Evolutionary conservation across 495 filamentous ascomycete genomes (phyloP), one percentile per base, ranked within the genome.

Genomic region (Beverwykella pulmonaria): DNA sequence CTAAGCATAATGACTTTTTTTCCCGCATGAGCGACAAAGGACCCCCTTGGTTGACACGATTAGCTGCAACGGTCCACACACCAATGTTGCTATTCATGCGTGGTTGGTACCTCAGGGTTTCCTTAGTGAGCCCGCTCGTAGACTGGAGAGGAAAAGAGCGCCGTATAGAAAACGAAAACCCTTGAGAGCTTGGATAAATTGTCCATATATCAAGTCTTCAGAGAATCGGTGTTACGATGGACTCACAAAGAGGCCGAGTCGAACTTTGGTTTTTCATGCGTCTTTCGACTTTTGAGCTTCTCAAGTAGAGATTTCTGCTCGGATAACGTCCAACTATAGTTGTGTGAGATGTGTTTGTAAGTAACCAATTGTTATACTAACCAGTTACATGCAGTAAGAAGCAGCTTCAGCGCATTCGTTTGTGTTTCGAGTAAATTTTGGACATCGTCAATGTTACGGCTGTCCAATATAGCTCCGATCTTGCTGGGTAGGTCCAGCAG

Each of bases 361-460:
- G 54, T 8, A 25, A 29, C 12, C 22, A 60, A 46, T n/a, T 26
- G 17, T 17, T 1, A 19, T 10, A 39, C 57, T 53, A 50, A 71
- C 63, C 54, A 68, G 41, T 69, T 71, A 26, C 70, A 75, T 1
- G 62, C 70, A 0, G 70, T 71, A 14, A 75, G 67, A 1, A 74
- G 65, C n/a, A 75, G 55, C 3, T 52, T 68, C 27, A 75, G 39
- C 8, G 70, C 64, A 44, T 20, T 63, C 1, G 65, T 73, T 39
- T 73, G 67, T 19, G 53, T 47, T 25, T 69, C 65, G 29, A 73
- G 54, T 61, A 71, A 61, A 29, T 69, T 69, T 23, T 75, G 70
- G 6, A 75, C 41, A 12, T 71, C 59, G 17, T 60, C 49, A 39
- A 75, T 48, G 0, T 46, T 70, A 14, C 59, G 49, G 14, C 59